phyloP scores from a whole-genome alignment of 306 rosid genomes.

The Cicer cuneatum region DNA sequence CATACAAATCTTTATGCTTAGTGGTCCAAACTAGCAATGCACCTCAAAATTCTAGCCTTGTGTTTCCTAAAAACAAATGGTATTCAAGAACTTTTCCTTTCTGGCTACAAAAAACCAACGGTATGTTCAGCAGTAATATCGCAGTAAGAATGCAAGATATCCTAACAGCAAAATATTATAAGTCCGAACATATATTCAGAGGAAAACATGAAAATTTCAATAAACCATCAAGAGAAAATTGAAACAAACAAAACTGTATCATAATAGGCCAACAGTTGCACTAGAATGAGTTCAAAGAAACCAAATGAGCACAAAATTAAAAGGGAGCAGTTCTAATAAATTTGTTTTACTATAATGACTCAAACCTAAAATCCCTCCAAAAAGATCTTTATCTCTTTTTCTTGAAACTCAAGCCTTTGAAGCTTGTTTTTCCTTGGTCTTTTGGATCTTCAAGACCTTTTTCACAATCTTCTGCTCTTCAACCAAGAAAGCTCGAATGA shows the following conservation, averaged over 20 bases:
- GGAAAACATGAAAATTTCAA: neutral
- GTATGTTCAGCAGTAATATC: neutral
- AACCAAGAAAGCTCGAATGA: conserved; percentile 73
- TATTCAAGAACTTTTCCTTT: neutral
- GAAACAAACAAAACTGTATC: conserved; percentile 50
- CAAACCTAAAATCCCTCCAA: conserved; percentile 48
- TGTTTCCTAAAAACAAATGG: neutral
- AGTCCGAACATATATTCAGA: neutral
- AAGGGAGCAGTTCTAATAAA: conserved; percentile 41
- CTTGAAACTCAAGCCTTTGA: conserved; percentile 52
- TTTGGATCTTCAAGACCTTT: conserved; percentile 83
- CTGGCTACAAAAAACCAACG: neutral
- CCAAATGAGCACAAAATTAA: conserved; percentile 44
- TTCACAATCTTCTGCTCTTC: conserved; percentile 85
- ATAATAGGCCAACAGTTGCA: conserved; percentile 39
- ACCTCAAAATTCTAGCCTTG: neutral
- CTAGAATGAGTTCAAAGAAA: conserved; percentile 44
- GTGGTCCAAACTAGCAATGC: neutral
- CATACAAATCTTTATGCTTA: neutral
- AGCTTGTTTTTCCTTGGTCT: conserved; percentile 70
- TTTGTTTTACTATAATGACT: conserved; percentile 40
- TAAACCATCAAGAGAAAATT: conserved; percentile 26
- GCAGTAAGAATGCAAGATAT: neutral
- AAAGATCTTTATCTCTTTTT: conserved; percentile 38
- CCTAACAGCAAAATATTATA: neutral